These are phyloP conservation scores for Trichoderma arundinaceum DNA, from an alignment of 2,329 filamentous ascomycete species.

Conservation along the genomic window DNA sequence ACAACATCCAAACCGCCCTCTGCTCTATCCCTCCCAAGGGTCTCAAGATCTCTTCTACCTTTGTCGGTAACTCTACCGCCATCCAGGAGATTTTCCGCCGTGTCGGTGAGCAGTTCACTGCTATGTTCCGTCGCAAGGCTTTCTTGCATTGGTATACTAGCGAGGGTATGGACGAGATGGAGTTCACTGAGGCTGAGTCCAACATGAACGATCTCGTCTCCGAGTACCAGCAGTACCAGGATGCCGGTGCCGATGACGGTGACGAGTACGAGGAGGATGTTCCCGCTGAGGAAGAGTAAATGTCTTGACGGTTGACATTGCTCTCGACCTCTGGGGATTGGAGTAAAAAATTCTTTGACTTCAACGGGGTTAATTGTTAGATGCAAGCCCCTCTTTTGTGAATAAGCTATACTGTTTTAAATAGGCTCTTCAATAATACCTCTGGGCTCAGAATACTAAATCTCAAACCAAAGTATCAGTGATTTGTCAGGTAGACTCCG, in stretches of 20 bases:
- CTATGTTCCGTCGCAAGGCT: constrained; percentile 99
- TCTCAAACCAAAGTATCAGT: background rate
- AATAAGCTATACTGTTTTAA: constrained; percentile 30
- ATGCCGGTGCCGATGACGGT: constrained; percentile 93
- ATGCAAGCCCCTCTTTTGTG: constrained; percentile 30
- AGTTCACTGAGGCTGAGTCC: constrained; percentile 99
- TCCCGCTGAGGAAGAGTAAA: constrained; percentile 62
- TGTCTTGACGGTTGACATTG: background rate
- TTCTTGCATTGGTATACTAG: constrained; percentile 99
- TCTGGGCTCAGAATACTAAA: background rate
- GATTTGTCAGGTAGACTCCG: background rate
- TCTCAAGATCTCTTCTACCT: constrained; percentile 98
- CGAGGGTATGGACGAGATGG: constrained; percentile 99
- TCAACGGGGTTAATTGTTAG: constrained; percentile 30
- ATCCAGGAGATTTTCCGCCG: constrained; percentile 99
- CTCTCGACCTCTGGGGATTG: background rate
- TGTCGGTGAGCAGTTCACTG: constrained; percentile 98
- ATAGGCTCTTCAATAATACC: constrained; percentile 30
- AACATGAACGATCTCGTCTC: constrained; percentile 99
- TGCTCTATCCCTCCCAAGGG: constrained; percentile 98
- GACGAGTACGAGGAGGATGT: constrained; percentile 91
- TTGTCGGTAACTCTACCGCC: constrained; percentile 98
- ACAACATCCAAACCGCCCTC: constrained; percentile 99
- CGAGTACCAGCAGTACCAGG: constrained; percentile 99
- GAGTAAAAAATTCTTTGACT: constrained; percentile 23